Evolutionary conservation across 805 yeast species (phyloP), one percentile per base, ranked within the genome.

Genomic region (Cyberlindnera suaveolens): DNA sequence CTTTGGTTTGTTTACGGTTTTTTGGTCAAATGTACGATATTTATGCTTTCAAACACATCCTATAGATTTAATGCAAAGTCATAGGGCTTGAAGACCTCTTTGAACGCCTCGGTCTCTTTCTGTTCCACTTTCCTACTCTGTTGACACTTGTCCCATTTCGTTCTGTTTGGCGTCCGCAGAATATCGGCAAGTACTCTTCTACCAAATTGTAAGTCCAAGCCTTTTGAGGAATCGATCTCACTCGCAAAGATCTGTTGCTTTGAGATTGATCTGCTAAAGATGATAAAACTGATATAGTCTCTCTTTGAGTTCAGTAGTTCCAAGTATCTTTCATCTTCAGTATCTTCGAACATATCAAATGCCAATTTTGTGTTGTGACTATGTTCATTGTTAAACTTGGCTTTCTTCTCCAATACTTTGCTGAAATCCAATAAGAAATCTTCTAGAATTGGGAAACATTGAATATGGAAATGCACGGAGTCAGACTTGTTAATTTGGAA

Each of bases 181-280:
- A 82, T 62, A 48, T 70, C 70, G 0, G 96, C 90, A 26, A 86
- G 54, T 1, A 85, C 89, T 54, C 88, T 72, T 58, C 97, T 70
- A 1, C 96, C 95, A 54, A 90, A 85, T 52, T 86, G 96, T 13
- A 87, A 62, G 59, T 90, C 96, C 8, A 88, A 63, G 11, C 70
- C 51, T 41, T 68, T 68, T 3, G 56, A 55, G 4, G 54, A 48
- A 1, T 66, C 65, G 2, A 54, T 33, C 9, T 37, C 45, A 27
- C 66, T 57, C 3, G 67, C 34, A 42, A 52, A 65, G 9, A 63
- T 55, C n/a, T 52, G 58, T 8, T 67, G 65, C 19, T 46, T 47
- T 4, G 50, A 39, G 10, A 59, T 53, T 0, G 68, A 56, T 41
- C 65, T 67, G 35, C 62, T 58, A 42, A 56, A 54, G 13, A 67